Percentiles rank a stretch among this genome's conserved stretches.
These are phyloP conservation scores for Peronospora tabacina DNA, from an alignment of 352 stramenopile genomes.

Conservation along the genomic window DNA sequence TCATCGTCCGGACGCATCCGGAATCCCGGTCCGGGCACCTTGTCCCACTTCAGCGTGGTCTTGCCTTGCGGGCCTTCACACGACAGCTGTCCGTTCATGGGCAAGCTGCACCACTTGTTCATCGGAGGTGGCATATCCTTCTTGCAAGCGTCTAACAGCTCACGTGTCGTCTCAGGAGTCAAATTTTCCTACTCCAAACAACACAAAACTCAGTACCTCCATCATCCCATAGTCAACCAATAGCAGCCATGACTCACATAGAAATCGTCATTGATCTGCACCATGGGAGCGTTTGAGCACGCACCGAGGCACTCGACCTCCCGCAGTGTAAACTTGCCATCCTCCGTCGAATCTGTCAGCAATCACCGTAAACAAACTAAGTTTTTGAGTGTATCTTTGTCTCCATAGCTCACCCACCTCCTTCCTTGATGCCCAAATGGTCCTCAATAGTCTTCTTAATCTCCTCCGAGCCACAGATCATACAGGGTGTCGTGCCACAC, in stretches of 20 bases:
- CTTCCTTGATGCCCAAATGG: conserved; percentile 96
- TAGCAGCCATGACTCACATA: conserved; percentile 34
- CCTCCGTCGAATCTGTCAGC: conserved; percentile 56
- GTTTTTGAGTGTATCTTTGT: neutral
- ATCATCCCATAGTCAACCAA: neutral
- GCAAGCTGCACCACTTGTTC: conserved; percentile 97
- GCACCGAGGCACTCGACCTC: conserved; percentile 99
- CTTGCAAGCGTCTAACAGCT: conserved; percentile 97
- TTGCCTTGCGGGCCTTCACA: conserved; percentile 97
- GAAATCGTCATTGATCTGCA: conserved; percentile 99
- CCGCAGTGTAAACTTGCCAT: conserved; percentile 89
- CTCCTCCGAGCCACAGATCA: conserved; percentile 98
- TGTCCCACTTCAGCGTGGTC: conserved; percentile 87
- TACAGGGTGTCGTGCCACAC: conserved; percentile 99
- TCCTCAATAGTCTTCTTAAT: conserved; percentile 99
- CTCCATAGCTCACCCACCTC: conserved; percentile 35
- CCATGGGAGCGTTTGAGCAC: conserved; percentile 99
- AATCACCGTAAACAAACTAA: conserved; percentile 1
- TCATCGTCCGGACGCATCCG: conserved; percentile 88
- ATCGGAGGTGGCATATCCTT: conserved; percentile 87
- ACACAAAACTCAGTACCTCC: conserved; percentile 6
- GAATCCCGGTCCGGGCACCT: conserved; percentile 77
- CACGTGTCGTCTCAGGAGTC: conserved; percentile 94
- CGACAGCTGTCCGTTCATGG: conserved; percentile 99
- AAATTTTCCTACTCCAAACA: conserved; percentile 91